These are phyloP conservation scores for Lepiota brunneoincarnata DNA, from an alignment of 768 basidiomycete species.

Conservation along the genomic window DNA sequence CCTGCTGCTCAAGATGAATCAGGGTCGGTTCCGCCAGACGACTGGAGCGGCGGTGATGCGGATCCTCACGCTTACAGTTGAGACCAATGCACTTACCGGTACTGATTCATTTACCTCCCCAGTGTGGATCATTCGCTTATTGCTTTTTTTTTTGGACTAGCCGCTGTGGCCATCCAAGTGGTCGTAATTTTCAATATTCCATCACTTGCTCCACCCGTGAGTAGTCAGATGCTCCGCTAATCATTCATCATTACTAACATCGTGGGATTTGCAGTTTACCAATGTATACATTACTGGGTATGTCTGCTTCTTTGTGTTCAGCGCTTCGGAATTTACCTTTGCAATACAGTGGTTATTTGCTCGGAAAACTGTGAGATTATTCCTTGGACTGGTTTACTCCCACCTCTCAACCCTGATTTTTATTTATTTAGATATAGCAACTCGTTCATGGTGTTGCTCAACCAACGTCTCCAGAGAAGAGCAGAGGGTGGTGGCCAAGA, in stretches of 20 bases:
- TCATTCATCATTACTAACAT: neutral
- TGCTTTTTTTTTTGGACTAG: neutral
- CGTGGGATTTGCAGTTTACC: neutral
- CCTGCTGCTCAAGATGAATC: neutral
- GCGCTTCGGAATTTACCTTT: neutral
- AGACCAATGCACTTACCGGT: conserved; percentile 4
- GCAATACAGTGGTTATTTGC: neutral
- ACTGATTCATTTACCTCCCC: neutral
- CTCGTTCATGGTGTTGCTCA: conserved; percentile 10
- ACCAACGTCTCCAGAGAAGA: conserved; percentile 1
- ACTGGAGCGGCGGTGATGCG: neutral
- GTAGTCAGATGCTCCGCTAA: neutral
- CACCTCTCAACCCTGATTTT: neutral
- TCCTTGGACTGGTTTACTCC: neutral
- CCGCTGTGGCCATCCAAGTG: conserved; percentile 1
- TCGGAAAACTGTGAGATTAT: conserved; percentile 1
- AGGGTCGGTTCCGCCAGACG: neutral
- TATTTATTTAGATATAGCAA: conserved; percentile 2
- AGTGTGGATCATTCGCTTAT: neutral
- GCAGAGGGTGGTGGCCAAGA: too few species aligned
- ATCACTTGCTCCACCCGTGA: conserved; percentile 4
- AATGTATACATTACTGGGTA: neutral
- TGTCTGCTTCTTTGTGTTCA: neutral
- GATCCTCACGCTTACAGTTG: neutral
- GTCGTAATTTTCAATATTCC: neutral